Conservation (phyloP, 768 basidiomycete species). For the Mycena rosella region DNA sequence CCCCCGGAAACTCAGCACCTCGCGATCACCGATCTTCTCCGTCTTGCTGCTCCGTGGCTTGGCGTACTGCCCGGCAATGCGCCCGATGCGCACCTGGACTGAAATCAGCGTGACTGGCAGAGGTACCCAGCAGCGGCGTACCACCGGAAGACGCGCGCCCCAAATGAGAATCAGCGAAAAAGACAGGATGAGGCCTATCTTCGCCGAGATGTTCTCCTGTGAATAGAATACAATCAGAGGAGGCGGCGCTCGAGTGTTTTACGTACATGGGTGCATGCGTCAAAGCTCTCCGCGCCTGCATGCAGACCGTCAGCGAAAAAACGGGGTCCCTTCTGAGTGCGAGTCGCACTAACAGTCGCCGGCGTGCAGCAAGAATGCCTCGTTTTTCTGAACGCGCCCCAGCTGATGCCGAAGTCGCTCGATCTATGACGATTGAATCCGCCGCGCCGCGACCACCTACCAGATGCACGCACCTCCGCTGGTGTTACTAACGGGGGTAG, state of each 20-base stretch:
- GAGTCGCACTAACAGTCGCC: conserved; percentile 79
- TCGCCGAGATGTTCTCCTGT: conserved; percentile 88
- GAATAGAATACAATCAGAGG: neutral
- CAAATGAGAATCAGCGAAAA: conserved; percentile 96
- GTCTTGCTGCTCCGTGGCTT: conserved; percentile 90
- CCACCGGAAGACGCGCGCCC: conserved; percentile 94
- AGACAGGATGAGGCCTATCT: conserved; percentile 92
- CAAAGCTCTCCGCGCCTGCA: conserved; percentile 84
- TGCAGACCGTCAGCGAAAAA: neutral
- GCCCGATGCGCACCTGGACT: conserved; percentile 79
- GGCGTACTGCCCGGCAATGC: conserved; percentile 97
- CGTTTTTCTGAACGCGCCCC: conserved; percentile 83
- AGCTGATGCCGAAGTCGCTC: conserved; percentile 88
- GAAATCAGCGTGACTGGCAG: no score
- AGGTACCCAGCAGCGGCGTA: no score
- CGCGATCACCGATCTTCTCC: conserved; percentile 80
- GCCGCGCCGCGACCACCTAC: conserved; percentile 10
- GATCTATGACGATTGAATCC: conserved; percentile 60
- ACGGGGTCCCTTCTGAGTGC: neutral
- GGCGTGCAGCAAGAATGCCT: conserved; percentile 95
- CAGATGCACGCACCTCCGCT: conserved; percentile 75
- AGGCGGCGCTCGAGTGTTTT: neutral
- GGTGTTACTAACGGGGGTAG: conserved; percentile 95
- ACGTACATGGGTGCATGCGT: conserved; percentile 87
- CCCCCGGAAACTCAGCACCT: conserved; percentile 94